These are phyloP conservation scores for Ganoderma resinaceum DNA, from an alignment of 1,284 basidiomycete species.

Conservation along the genomic window DNA sequence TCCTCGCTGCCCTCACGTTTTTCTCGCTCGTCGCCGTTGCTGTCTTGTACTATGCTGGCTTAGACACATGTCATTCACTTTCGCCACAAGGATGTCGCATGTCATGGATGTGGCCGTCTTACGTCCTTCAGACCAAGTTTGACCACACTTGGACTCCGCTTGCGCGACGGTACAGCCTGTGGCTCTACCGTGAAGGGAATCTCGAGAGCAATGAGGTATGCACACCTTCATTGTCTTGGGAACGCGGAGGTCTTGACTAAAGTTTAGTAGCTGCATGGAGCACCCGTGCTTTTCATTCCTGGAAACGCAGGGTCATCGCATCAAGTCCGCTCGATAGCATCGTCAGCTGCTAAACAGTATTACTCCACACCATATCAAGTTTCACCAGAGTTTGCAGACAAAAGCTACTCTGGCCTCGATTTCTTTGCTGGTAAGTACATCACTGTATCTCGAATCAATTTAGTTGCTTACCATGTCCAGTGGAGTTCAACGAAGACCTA, in stretches of 20 bases:
- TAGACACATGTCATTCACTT: constrained; percentile 37
- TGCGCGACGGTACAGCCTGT: constrained; percentile 81
- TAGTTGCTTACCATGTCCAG: constrained; percentile 46
- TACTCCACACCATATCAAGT: constrained; percentile 62
- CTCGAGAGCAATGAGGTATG: constrained; percentile 77
- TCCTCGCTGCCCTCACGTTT: constrained; percentile 29
- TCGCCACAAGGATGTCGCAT: constrained; percentile 91
- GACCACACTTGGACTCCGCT: constrained; percentile 73
- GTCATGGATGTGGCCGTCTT: constrained; percentile 97
- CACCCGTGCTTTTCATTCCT: constrained; percentile 94
- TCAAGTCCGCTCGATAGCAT: constrained; percentile 95
- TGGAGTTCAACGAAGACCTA: constrained; percentile 98
- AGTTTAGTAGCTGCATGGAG: constrained; percentile 54
- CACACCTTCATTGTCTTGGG: constrained; percentile 15
- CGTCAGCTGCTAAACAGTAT: constrained; percentile 86
- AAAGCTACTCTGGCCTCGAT: constrained; percentile 69
- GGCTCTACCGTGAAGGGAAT: constrained; percentile 91
- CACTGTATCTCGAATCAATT: neutral
- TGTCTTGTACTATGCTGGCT: constrained; percentile 36
- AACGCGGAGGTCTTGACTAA: constrained; percentile 29
- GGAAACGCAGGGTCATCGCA: constrained; percentile 97
- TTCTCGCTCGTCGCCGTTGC: constrained; percentile 34
- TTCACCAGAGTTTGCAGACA: constrained; percentile 56
- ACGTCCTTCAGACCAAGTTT: constrained; percentile 73
- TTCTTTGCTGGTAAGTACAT: constrained; percentile 77